Evolutionary conservation across 352 stramenopile species (phyloP).

Genomic region (Pythium plurisporium): DNA sequence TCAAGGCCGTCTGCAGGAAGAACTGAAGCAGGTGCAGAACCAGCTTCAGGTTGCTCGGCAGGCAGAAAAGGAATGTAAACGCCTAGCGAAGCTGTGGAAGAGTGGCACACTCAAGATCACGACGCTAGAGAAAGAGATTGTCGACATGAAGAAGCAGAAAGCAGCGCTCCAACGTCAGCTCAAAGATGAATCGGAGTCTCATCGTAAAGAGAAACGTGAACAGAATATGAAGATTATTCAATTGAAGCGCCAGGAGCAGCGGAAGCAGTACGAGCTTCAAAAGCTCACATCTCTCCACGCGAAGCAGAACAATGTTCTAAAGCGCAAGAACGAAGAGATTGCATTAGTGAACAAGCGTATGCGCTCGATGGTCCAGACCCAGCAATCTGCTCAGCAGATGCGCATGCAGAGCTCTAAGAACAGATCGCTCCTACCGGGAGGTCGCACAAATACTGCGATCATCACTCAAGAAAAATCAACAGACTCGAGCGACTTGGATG

Average conservation of each 20-base stretch:
- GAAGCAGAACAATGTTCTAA: conserved; percentile 47
- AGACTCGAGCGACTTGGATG: conserved; percentile 7
- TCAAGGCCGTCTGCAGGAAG: conserved; percentile 12
- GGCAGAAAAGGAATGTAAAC: conserved; percentile 36
- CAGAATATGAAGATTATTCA: conserved; percentile 45
- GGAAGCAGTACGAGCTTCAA: conserved; percentile 50
- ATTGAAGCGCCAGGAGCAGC: conserved; percentile 53
- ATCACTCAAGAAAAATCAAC: conserved; percentile 2
- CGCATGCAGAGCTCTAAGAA: conserved; percentile 23
- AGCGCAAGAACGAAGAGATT: conserved; percentile 60
- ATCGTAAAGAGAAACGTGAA: conserved; percentile 41
- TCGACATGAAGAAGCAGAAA: conserved; percentile 48
- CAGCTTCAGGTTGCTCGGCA: conserved; percentile 34
- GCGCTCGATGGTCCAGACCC: conserved; percentile 25
- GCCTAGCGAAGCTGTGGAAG: conserved; percentile 28
- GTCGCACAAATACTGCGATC: neutral
- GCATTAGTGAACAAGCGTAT: conserved; percentile 40
- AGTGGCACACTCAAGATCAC: conserved; percentile 43
- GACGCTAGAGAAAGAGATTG: conserved; percentile 40
- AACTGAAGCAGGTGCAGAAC: conserved; percentile 26
- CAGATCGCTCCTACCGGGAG: neutral
- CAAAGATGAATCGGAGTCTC: conserved; percentile 31
- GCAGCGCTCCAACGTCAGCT: conserved; percentile 33
- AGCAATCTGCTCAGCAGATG: conserved; percentile 27
- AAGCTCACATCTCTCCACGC: conserved; percentile 33